Evolutionary conservation across 2,329 filamentous ascomycete species (phyloP).

Genomic region (Gyromitra esculenta): DNA sequence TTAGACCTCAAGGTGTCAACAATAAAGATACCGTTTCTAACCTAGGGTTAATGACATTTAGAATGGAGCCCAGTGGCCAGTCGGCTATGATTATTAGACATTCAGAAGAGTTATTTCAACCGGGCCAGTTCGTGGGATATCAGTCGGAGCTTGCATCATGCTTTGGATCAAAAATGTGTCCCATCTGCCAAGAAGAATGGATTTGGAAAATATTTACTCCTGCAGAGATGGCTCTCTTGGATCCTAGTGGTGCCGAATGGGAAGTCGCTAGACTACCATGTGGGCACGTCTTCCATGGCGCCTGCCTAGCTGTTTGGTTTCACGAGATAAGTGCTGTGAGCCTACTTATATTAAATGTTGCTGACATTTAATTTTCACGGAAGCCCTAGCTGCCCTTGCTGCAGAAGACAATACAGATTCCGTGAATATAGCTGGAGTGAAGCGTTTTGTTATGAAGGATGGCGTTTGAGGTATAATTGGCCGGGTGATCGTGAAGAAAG

Average conservation of each 20-base stretch:
- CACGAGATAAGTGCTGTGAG: slow-evolving; percentile 43
- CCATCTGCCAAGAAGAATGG: slow-evolving; percentile 47
- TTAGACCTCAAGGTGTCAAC: slow-evolving; percentile 1
- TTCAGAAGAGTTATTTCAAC: slow-evolving; percentile 36
- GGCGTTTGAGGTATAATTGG: slow-evolving; percentile 47
- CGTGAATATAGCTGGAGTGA: slow-evolving; percentile 48
- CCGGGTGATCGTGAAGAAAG: slow-evolving; percentile 36
- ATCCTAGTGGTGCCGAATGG: slow-evolving; percentile 46
- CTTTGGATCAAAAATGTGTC: slow-evolving; percentile 45
- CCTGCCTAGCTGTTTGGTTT: slow-evolving; percentile 46
- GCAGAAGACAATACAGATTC: slow-evolving; percentile 44
- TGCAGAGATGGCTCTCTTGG: slow-evolving; percentile 40
- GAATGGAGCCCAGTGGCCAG: slow-evolving; percentile 34
- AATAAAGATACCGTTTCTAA: not conserved
- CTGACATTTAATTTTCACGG: slow-evolving; percentile 37
- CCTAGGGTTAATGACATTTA: slow-evolving; percentile 37
- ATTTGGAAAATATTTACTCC: slow-evolving; percentile 45
- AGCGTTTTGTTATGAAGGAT: slow-evolving; percentile 42
- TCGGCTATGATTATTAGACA: slow-evolving; percentile 44
- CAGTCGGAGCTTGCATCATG: slow-evolving; percentile 35
- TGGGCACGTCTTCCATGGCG: slow-evolving; percentile 43
- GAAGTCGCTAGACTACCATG: slow-evolving; percentile 45
- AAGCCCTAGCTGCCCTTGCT: slow-evolving; percentile 46
- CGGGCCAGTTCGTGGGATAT: slow-evolving; percentile 35
- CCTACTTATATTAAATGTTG: not conserved